Evolutionary conservation across 306 rosid species (phyloP), one percentile per base, ranked within the genome.

Genomic region (Prunus mira): DNA sequence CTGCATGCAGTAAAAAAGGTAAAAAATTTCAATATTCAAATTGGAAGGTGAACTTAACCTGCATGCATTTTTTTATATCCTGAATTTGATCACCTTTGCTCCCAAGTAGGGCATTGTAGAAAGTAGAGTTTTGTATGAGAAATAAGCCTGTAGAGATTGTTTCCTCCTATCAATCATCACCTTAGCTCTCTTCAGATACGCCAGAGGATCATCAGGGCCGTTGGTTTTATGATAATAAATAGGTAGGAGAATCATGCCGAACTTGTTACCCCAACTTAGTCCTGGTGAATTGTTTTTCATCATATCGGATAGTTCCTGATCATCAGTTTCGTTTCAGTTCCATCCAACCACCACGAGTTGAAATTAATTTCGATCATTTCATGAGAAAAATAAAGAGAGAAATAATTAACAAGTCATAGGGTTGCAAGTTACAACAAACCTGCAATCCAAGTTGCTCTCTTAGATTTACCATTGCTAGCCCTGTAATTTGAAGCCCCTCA

Each of bases 231-330:
- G 81, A 46, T 89, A 90, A 76, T 82, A 80, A 28, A 94, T 20
- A 64, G 98, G 98, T 69, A 94, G 81, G 52, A 94, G 91, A 63
- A 87, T 4, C 73, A 85, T 68, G 49, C 95, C 97, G 70, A 94
- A 78, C 69, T 90, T 89, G 87, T 92, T 94, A 47, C 97, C 97
- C 98, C 97, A 91, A 17, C 86, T 71, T 25, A 93, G 84, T 69
- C 83, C 87, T 12, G 43, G 9, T 38, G 89, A 69, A 57, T 90
- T 89, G 78, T 84, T 87, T 78, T 64, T 81, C 93, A 85, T 86
- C 92, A 89, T 72, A 68, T 88, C 76, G 54, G 90, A 70, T 65
- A 90, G 73, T 38, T 91, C 98, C 97, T 93, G 82, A 72, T 71
- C 65, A 72, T 71, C 65, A 60, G 57, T 15, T 75, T 45, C 52